These are phyloP conservation scores for Kodamaea neixiangensis DNA, from an alignment of 805 yeast species.

Conservation along the genomic window DNA sequence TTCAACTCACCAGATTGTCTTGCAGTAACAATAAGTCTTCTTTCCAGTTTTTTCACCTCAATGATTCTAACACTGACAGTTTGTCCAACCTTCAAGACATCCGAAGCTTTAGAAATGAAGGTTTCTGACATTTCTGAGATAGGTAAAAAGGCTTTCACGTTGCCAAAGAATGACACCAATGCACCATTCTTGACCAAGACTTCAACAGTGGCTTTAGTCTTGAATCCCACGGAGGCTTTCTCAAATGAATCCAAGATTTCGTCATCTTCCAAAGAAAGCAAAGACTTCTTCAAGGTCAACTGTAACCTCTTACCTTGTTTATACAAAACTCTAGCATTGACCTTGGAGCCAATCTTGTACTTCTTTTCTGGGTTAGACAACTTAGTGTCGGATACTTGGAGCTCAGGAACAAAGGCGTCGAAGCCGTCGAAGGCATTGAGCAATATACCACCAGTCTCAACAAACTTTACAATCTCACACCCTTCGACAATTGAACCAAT, in stretches of 20 bases:
- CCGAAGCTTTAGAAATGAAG: slow-evolving; percentile 72
- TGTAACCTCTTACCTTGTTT: slow-evolving; percentile 51
- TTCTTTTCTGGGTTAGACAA: slow-evolving; percentile 89
- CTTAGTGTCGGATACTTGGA: slow-evolving; percentile 82
- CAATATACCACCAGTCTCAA: slow-evolving; percentile 62
- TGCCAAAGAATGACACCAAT: slow-evolving; percentile 79
- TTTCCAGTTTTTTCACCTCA: slow-evolving; percentile 51
- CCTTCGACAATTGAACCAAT: slow-evolving; percentile 65
- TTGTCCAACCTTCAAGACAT: slow-evolving; percentile 81
- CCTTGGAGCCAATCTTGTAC: slow-evolving; percentile 80
- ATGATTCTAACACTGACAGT: slow-evolving; percentile 71
- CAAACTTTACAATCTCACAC: slow-evolving; percentile 53
- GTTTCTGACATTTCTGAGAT: slow-evolving; percentile 88
- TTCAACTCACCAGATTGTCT: slow-evolving; percentile 56
- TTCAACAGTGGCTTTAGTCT: slow-evolving; percentile 73
- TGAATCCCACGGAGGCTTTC: slow-evolving; percentile 45
- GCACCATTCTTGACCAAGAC: slow-evolving; percentile 76
- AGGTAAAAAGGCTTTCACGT: slow-evolving; percentile 78
- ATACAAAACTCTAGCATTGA: slow-evolving; percentile 69
- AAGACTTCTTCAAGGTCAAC: slow-evolving; percentile 79
- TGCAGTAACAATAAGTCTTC: slow-evolving; percentile 71
- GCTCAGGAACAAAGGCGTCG: slow-evolving; percentile 70
- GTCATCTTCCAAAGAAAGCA: slow-evolving; percentile 66
- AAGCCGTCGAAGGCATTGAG: slow-evolving; percentile 67
- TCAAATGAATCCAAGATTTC: slow-evolving; percentile 45